phyloP scores from a whole-genome alignment of 1,284 basidiomycete genomes.

The Trametes hirsuta region DNA sequence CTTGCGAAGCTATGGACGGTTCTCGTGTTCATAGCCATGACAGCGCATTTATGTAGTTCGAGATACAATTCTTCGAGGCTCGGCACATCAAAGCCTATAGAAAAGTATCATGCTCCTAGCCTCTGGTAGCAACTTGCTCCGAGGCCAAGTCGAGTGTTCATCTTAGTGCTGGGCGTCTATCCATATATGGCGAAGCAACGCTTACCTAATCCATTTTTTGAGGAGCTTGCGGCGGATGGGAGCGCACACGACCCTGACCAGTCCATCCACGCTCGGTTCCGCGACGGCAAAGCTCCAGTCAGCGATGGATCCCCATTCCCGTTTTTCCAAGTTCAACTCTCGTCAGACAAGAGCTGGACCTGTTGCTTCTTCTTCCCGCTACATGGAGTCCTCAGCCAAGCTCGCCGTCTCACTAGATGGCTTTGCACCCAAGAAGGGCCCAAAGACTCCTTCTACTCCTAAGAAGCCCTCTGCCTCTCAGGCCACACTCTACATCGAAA shows the following conservation, averaged over 20 bases:
- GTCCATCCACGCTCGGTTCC: not conserved
- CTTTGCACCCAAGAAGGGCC: conserved; percentile 41
- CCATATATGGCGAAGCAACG: not conserved
- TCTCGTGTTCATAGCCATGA: no score
- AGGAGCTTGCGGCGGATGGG: not conserved
- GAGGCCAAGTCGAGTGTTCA: no score
- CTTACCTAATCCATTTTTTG: conserved; percentile 34
- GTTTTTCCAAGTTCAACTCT: conserved; percentile 71
- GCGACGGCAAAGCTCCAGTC: conserved; percentile 1
- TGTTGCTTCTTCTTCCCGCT: conserved; percentile 43
- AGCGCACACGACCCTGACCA: conserved; percentile 3
- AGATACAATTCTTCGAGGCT: no score
- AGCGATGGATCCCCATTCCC: conserved; percentile 76
- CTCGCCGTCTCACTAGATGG: conserved; percentile 42
- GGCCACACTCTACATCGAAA: conserved; percentile 42
- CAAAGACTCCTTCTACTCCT: conserved; percentile 30
- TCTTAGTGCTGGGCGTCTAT: not conserved
- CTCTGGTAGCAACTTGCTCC: no score
- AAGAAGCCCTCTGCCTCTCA: conserved; percentile 37
- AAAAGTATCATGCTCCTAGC: no score
- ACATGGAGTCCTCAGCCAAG: conserved; percentile 48
- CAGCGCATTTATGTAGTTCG: no score
- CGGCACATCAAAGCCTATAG: no score
- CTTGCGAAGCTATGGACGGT: not conserved
- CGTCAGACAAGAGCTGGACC: conserved; percentile 70